Base-by-base conservation (phyloP, 371 early-diverging fungal species). In the Mortierella sp. region DNA sequence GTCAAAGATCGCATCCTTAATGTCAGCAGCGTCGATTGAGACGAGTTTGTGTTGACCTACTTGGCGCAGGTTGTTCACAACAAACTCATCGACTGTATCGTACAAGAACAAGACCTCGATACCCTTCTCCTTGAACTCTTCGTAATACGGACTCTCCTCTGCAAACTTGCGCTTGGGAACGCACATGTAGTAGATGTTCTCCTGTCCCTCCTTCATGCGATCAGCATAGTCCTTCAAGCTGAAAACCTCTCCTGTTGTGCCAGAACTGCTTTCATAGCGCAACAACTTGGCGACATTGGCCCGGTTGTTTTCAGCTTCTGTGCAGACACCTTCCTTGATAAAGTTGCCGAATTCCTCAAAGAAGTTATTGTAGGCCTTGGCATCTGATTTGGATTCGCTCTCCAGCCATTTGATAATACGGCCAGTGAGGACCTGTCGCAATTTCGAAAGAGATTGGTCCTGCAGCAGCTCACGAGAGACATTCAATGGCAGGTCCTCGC, bases 381-480 rank as follows among this genome's bases (percentile, higher is more conserved):
- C 76, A 57, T 92, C 89, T 31, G 77, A 64, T 76, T 88, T 88
- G 58, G 94, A 85, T 63, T 91, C 91, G 56, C 88, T 88, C 55
- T 90, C 87, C 25, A 92, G 81, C 85, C 97, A 87, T 46, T 92
- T 88, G 61, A 89, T 81, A 54, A 91, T 86, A 57, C 88, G 87
- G n/a, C 82, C 79, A 7, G 91, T 91, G 79, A 92, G 81, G 57
- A 91, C 86, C 43, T 86, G 83, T 43, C 86, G 87, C 43, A 91
- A 81, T 67, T 91, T 93, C 54, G 95, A 83, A 9, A 94, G 72
- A 17, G 88, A 86, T 44, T 94, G 91, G 55, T 97, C 94, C 78
- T 99, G 99, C 19, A 99, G 79, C 31, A 97, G 84, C 80, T 99
- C 99, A 64, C 99, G 93, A 21, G 98, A 97, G 16, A 99, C 93